A percentile compares a stretch with the other conserved stretches of the same genome.
phyloP scores from a whole-genome alignment of 1,139 yeast genomes.

The Saccharomyces hybrid region DNA sequence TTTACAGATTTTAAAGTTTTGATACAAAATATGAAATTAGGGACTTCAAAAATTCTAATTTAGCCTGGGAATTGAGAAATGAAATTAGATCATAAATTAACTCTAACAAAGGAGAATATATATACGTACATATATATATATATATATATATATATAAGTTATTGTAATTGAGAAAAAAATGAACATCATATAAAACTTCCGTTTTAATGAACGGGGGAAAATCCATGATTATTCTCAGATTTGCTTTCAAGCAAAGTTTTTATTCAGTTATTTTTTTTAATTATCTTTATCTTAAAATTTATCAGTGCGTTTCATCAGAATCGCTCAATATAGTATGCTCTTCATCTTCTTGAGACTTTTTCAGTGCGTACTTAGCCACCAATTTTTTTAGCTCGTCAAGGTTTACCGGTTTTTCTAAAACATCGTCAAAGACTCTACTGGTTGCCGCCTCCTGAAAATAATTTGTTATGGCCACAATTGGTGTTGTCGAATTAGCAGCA shows the following conservation, averaged over 20 bases:
- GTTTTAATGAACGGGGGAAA: neutral
- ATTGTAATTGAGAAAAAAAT: neutral
- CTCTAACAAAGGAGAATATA: too few relatives aligned
- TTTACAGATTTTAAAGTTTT: neutral
- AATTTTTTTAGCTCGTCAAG: slow-evolving; percentile 35
- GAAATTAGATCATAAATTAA: too few relatives aligned
- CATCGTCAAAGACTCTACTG: slow-evolving; percentile 54
- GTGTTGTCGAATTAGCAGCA: slow-evolving; percentile 67
- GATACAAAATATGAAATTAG: neutral
- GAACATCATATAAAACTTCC: neutral
- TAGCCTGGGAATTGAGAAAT: too few relatives aligned
- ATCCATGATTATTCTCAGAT: neutral
- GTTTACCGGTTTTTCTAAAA: slow-evolving; percentile 70
- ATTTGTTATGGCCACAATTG: slow-evolving; percentile 70
- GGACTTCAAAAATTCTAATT: too few relatives aligned
- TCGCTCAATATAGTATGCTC: slow-evolving; percentile 30
- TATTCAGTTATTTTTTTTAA: too few relatives aligned
- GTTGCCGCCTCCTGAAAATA: slow-evolving; percentile 61
- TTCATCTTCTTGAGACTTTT: slow-evolving; percentile 25
- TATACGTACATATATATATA: neutral
- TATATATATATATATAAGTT: neutral
- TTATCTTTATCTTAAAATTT: neutral
- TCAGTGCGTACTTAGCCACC: slow-evolving; percentile 27
- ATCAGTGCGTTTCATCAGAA: slow-evolving; percentile 14
- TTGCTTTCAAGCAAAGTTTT: neutral